Conservation (phyloP, 1,284 basidiomycete genomes). For the Microbotryum lychnidis-dioicae region DNA sequence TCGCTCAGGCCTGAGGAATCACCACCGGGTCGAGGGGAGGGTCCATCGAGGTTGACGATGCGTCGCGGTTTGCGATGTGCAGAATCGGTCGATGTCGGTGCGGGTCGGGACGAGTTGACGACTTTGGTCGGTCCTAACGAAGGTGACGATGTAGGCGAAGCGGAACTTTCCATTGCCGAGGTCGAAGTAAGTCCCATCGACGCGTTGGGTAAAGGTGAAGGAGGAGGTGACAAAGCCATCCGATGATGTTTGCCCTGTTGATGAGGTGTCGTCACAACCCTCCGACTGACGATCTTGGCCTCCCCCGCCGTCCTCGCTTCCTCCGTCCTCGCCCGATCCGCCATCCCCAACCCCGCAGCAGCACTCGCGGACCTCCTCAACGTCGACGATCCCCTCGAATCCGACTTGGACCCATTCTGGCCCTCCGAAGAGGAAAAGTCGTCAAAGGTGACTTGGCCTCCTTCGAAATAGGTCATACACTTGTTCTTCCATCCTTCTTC, state of each 20-base stretch:
- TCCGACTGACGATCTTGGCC: slow-evolving; percentile 21
- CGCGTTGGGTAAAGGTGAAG: neutral
- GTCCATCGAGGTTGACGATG: slow-evolving; percentile 30
- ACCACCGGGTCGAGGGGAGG: neutral
- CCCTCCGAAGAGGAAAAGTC: slow-evolving; percentile 5
- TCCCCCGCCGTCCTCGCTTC: slow-evolving; percentile 6
- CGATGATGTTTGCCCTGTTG: neutral
- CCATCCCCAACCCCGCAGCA: neutral
- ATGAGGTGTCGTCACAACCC: slow-evolving; percentile 20
- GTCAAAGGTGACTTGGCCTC: slow-evolving; percentile 10
- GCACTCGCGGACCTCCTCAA: neutral
- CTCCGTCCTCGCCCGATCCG: neutral
- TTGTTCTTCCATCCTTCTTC: slow-evolving; percentile 23
- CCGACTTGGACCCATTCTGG: slow-evolving; percentile 12
- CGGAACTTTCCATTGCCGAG: neutral
- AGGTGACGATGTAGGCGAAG: neutral
- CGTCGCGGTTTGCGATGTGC: slow-evolving; percentile 23
- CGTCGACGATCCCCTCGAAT: slow-evolving; percentile 13
- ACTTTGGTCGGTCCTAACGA: neutral
- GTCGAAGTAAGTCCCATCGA: neutral
- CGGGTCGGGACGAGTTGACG: neutral
- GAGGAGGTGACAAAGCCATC: neutral
- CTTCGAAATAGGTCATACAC: slow-evolving; percentile 27
- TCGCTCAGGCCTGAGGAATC: slow-evolving; percentile 5
- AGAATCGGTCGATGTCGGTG: neutral